Conservation (phyloP, 495 filamentous ascomycete genomes). For the Friedmanniomyces endolithicus region DNA sequence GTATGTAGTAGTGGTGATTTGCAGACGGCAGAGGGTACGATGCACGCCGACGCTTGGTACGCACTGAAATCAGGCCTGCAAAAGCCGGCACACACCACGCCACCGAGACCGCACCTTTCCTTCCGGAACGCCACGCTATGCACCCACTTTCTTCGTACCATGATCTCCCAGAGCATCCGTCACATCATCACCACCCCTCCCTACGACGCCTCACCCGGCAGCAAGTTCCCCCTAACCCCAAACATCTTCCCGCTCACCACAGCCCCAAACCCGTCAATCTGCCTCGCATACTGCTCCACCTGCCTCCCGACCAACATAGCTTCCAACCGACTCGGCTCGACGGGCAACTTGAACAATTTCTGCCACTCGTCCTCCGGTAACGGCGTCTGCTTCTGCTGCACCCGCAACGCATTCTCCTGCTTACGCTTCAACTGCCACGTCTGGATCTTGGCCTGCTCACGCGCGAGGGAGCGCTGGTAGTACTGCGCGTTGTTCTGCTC, state of each 20-base stretch:
- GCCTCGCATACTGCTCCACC: slow-evolving; percentile 94
- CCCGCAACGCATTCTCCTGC: slow-evolving; percentile 76
- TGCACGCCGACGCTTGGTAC: too few relatives aligned
- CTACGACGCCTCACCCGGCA: slow-evolving; percentile 30
- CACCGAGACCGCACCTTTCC: not conserved
- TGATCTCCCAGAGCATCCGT: not conserved
- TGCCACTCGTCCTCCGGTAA: slow-evolving; percentile 98
- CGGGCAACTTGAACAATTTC: slow-evolving; percentile 89
- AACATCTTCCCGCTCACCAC: slow-evolving; percentile 94
- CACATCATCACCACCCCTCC: not conserved
- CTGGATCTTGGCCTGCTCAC: slow-evolving; percentile 92
- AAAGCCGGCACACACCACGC: too few relatives aligned
- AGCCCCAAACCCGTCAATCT: slow-evolving; percentile 93
- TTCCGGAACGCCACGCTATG: not conserved
- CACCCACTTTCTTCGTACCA: not conserved
- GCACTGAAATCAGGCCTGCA: too few relatives aligned
- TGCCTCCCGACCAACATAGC: slow-evolving; percentile 85
- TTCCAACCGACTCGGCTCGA: slow-evolving; percentile 85
- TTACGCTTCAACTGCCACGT: slow-evolving; percentile 93
- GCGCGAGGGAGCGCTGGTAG: slow-evolving; percentile 87
- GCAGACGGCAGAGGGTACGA: too few relatives aligned
- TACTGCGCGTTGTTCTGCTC: slow-evolving; percentile 99
- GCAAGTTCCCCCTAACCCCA: slow-evolving; percentile 60
- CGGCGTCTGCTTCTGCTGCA: slow-evolving; percentile 72
- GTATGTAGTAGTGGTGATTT: too few relatives aligned